phyloP scores from a whole-genome alignment of 2,329 filamentous ascomycete species.

The Colletotrichum cereale region DNA sequence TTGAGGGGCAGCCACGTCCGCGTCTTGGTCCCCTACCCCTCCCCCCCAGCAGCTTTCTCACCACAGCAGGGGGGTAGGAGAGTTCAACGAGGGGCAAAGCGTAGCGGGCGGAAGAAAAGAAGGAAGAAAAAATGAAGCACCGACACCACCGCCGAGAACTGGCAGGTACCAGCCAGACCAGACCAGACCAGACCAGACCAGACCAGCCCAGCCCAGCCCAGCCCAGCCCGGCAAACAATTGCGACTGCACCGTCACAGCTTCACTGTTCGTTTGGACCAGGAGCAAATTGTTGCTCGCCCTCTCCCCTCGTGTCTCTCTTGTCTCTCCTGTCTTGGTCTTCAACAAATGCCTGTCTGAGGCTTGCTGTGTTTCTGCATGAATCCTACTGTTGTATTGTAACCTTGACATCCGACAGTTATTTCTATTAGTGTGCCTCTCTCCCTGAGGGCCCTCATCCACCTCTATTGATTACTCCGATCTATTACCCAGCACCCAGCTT shows the following conservation, averaged over 20 bases:
- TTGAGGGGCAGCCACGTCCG: constrained; percentile 19
- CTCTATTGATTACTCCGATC: neutral
- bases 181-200: too few species aligned
- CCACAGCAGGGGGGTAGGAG: constrained; percentile 10
- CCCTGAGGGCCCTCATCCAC: constrained; percentile 1
- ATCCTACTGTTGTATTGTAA: constrained; percentile 6
- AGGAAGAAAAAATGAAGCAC: neutral
- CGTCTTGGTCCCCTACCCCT: neutral
- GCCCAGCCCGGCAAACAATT: too few species aligned
- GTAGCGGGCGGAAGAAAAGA: neutral
- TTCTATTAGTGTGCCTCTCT: constrained; percentile 28
- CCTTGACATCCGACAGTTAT: constrained; percentile 12
- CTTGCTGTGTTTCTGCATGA: constrained; percentile 34
- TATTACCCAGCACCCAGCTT: constrained; percentile 9
- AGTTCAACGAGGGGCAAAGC: constrained; percentile 27
- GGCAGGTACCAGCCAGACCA: neutral
- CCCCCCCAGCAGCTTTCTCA: constrained; percentile 15
- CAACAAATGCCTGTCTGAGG: constrained; percentile 38
- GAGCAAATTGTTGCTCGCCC: constrained; percentile 35
- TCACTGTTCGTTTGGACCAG: constrained; percentile 8
- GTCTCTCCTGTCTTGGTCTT: constrained; percentile 26
- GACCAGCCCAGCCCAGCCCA: too few species aligned
- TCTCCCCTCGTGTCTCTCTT: constrained; percentile 27
- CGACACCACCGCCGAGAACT: constrained; percentile 10
- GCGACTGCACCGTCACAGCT: neutral